Evolutionary conservation across 75 land plant genomes (phyloP).

Genomic region (Larix kaempferi): DNA sequence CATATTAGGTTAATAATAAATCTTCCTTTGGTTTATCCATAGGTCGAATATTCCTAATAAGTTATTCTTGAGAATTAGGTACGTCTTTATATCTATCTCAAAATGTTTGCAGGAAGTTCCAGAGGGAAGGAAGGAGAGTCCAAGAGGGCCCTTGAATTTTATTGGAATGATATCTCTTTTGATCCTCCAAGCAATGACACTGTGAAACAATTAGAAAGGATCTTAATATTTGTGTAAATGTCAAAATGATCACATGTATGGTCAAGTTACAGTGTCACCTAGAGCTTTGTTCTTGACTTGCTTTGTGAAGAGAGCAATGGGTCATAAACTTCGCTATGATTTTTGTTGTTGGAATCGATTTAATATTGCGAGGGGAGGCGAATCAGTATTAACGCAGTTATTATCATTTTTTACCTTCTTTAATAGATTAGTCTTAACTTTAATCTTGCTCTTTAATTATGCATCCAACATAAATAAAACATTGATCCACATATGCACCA

Average conservation of each 20-base stretch:
- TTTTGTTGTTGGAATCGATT: too few relatives aligned
- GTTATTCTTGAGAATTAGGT: neutral
- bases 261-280: neutral
- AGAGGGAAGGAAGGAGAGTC: conserved; percentile 80
- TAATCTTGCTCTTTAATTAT: too few relatives aligned
- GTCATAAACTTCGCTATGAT: neutral
- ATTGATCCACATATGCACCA: too few relatives aligned
- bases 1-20: conserved; percentile 59
- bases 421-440: too few relatives aligned
- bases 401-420: too few relatives aligned
- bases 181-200: conserved; percentile 99
- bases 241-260: conserved; percentile 94
- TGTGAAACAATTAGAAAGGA: conserved; percentile 92
- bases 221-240: conserved; percentile 92
- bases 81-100: neutral
- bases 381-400: too few relatives aligned
- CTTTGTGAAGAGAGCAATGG: neutral
- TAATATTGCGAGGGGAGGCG: too few relatives aligned
- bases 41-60: neutral
- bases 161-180: conserved; percentile 88
- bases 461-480: too few relatives aligned
- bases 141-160: conserved; percentile 93
- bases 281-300: neutral
- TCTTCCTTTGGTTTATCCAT: neutral
- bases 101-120: conserved; percentile 75